Conservation (phyloP, 106 monocot species). For the Triglochin maritima region DNA sequence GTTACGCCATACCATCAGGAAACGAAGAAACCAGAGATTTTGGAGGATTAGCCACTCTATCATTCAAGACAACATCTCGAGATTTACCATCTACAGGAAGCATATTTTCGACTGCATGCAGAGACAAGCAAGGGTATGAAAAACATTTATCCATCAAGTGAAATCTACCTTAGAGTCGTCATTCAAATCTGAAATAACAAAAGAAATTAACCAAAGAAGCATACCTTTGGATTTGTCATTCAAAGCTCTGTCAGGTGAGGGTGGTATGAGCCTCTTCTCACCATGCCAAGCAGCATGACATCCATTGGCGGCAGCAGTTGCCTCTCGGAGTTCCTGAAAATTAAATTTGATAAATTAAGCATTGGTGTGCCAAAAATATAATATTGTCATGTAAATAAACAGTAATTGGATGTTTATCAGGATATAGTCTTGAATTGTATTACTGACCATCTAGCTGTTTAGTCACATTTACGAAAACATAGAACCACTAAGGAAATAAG, state of each 20-base stretch:
- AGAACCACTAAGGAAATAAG: neutral
- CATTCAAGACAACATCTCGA: slow-evolving; percentile 3
- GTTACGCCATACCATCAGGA: neutral
- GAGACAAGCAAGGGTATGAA: no score
- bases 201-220: neutral
- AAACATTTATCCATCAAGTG: neutral
- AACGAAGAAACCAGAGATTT: slow-evolving; percentile 14
- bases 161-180: neutral
- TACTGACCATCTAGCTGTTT: no score
- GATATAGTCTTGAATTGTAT: no score
- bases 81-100: slow-evolving; percentile 13
- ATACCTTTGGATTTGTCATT: slow-evolving; percentile 27
- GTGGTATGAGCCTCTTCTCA: slow-evolving; percentile 23
- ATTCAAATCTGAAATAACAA: no score
- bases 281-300: slow-evolving; percentile 26
- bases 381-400: neutral
- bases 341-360: neutral
- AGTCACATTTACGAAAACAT: no score
- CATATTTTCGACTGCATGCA: no score
- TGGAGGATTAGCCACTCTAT: slow-evolving; percentile 8
- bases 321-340: slow-evolving; percentile 22
- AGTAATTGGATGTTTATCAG: neutral
- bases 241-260: slow-evolving; percentile 11
- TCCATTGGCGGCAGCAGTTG: slow-evolving; percentile 28
- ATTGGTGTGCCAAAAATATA: neutral